These are phyloP conservation scores for Phanerochaete sordida DNA, from an alignment of 768 basidiomycete genomes.

Conservation along the genomic window DNA sequence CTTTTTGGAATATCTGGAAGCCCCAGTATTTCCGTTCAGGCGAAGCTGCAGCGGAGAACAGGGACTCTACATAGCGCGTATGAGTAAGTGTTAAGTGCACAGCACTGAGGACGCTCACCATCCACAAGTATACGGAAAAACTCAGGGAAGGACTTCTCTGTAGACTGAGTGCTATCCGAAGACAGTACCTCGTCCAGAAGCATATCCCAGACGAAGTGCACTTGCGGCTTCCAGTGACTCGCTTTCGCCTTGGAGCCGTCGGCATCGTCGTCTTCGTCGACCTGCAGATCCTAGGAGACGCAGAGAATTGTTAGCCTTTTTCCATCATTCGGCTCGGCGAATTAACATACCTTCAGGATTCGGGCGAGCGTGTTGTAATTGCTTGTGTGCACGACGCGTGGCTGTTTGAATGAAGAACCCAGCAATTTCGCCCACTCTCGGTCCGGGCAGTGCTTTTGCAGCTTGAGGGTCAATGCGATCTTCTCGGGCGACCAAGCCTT, in stretches of 20 bases:
- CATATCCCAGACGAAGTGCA: constrained; percentile 89
- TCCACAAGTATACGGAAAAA: constrained; percentile 92
- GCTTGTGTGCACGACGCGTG: constrained; percentile 60
- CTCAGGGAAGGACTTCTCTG: constrained; percentile 75
- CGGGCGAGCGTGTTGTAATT: constrained; percentile 73
- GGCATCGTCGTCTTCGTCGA: constrained; percentile 29
- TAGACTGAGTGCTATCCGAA: constrained; percentile 31
- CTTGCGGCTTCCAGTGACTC: constrained; percentile 80
- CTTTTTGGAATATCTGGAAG: constrained; percentile 86
- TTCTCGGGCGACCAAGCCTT: constrained; percentile 86
- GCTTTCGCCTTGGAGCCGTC: constrained; percentile 43
- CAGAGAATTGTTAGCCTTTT: constrained; percentile 6
- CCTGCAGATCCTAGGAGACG: constrained; percentile 46
- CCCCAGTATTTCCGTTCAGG: constrained; percentile 92
- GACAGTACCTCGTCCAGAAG: constrained; percentile 76
- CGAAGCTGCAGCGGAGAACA: constrained; percentile 85
- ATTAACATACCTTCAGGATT: constrained; percentile 66
- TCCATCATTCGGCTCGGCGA: neutral
- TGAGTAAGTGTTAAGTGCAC: too few species aligned
- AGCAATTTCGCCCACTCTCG: constrained; percentile 66
- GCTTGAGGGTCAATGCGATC: constrained; percentile 69
- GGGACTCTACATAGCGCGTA: constrained; percentile 81
- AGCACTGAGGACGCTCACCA: constrained; percentile 44
- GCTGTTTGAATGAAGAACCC: constrained; percentile 73
- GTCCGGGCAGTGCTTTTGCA: constrained; percentile 59